Evolutionary conservation across 768 basidiomycete genomes (phyloP), one percentile per base, ranked within the genome.

Genomic region (Suillus subalutaceus): DNA sequence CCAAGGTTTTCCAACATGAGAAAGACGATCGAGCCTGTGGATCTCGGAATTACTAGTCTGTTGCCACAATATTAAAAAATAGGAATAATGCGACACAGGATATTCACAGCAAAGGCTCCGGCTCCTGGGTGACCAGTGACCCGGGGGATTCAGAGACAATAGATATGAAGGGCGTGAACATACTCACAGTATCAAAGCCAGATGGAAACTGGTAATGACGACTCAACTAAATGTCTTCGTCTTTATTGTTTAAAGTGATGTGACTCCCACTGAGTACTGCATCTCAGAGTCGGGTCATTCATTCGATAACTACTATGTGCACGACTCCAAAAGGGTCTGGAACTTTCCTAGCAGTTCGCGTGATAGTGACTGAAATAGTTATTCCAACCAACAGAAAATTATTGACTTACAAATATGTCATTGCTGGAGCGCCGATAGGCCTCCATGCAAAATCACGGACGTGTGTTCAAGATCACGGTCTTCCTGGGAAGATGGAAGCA

Each of bases 41-140:
- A 71, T 71, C 67, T 66, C 64, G 68, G 76, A 64, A 66, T 69
- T 63, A 26, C 26, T 26, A 63, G 57, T 72, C 61, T 56, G 56
- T 58, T 68, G 38, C 56, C 48, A 65, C 60, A 48, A 57, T 41
- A 7, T 43, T 44, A 23, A 30, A 59, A 41, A 43, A 26, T 20
- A 43, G 16, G 59, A 63, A 73, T 12, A 43, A 26, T 30, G 20
- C 18, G 41, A 63, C 73, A 67, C 67, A 46, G 59, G 61, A 9
- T 2, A 52, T 66, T 67, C 68, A 52, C 70, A 70, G 61, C 65
- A 63, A 48, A 55, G 7, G 8, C 56, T 55, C 63, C 65, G 67
- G 66, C 59, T 61, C 64, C 71, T 65, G 74, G 67, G 26, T 26
- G 26, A 26, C 26, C 26, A 26, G 26, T 26, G 26, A 26, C 26